phyloP scores from a whole-genome alignment of 257 asterid genomes.

The Fraxinus pennsylvanica region DNA sequence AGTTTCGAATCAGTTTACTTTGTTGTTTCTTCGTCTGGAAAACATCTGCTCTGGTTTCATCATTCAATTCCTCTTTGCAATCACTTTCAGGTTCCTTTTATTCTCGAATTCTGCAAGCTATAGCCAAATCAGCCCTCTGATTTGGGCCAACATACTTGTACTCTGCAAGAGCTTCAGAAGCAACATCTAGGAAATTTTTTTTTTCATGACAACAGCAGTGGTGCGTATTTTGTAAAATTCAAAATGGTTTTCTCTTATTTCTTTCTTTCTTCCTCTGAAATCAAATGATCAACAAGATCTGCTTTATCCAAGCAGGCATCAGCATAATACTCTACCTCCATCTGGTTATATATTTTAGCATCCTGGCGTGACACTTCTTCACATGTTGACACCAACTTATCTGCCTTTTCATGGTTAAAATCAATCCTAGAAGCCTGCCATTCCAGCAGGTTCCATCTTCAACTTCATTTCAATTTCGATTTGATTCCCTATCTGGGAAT shows the following conservation, averaged over 20 bases:
- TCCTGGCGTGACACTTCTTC: conserved; percentile 33
- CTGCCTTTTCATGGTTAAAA: conserved; percentile 14
- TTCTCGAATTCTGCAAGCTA: conserved; percentile 67
- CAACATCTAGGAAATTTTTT: conserved; percentile 64
- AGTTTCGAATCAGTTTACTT: too few relatives aligned
- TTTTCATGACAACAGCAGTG: conserved; percentile 69
- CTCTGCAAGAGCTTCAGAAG: conserved; percentile 83
- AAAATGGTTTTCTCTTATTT: conserved; percentile 57
- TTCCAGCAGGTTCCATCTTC: too few relatives aligned
- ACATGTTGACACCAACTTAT: conserved; percentile 48
- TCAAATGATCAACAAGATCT: conserved; percentile 26
- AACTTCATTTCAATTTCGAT: too few relatives aligned
- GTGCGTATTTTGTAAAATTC: conserved; percentile 92
- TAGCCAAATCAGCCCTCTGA: conserved; percentile 86
- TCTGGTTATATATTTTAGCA: conserved; percentile 45
- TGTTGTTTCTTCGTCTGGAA: too few relatives aligned
- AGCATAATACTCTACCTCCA: conserved; percentile 39
- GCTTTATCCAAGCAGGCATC: conserved; percentile 40
- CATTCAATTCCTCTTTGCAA: too few relatives aligned
- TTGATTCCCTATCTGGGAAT: too few relatives aligned
- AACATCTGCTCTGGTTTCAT: too few relatives aligned
- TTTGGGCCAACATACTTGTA: conserved; percentile 94
- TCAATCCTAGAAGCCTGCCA: too few relatives aligned
- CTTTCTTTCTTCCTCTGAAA: conserved; percentile 35
- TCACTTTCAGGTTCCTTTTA: too few relatives aligned